Conservation (phyloP, 805 yeast genomes). For the Starmerella kuoi region DNA sequence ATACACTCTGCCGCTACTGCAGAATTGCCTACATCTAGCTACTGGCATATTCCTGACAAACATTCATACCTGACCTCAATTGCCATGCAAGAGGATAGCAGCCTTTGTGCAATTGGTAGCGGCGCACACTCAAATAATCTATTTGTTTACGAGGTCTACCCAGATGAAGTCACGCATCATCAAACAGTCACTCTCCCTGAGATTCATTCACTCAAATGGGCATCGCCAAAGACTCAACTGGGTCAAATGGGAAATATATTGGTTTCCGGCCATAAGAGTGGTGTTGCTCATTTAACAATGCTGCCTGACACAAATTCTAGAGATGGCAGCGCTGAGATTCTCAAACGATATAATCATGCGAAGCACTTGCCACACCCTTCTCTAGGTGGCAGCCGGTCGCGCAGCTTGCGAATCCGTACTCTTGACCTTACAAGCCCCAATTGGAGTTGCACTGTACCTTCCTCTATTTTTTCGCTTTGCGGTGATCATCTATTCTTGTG, state of each 20-base stretch:
- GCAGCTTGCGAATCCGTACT: slow-evolving; percentile 27
- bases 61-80: slow-evolving; percentile 28
- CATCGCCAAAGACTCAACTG: slow-evolving; percentile 26
- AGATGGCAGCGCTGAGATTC: slow-evolving; percentile 49
- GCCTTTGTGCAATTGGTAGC: slow-evolving; percentile 44
- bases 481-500: slow-evolving; percentile 63
- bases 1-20: slow-evolving; percentile 6
- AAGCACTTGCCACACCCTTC: slow-evolving; percentile 38
- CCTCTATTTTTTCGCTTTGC: slow-evolving; percentile 49
- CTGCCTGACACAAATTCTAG: slow-evolving; percentile 42
- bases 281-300: slow-evolving; percentile 58
- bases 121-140: slow-evolving; percentile 38
- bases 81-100: slow-evolving; percentile 29
- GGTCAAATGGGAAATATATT: slow-evolving; percentile 37
- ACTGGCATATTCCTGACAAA: slow-evolving; percentile 33
- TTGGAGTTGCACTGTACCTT: slow-evolving; percentile 37
- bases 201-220: slow-evolving; percentile 38
- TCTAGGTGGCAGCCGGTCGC: slow-evolving; percentile 15
- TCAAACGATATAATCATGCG: slow-evolving; percentile 67
- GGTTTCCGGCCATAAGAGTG: slow-evolving; percentile 62
- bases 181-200: slow-evolving; percentile 46
- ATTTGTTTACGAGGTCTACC: slow-evolving; percentile 41
- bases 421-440: slow-evolving; percentile 31
- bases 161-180: slow-evolving; percentile 38
- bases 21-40: slow-evolving; percentile 18